Evolutionary conservation across 768 basidiomycete genomes (phyloP), one percentile per base, ranked within the genome.

Genomic region (Dioszegia hungarica): DNA sequence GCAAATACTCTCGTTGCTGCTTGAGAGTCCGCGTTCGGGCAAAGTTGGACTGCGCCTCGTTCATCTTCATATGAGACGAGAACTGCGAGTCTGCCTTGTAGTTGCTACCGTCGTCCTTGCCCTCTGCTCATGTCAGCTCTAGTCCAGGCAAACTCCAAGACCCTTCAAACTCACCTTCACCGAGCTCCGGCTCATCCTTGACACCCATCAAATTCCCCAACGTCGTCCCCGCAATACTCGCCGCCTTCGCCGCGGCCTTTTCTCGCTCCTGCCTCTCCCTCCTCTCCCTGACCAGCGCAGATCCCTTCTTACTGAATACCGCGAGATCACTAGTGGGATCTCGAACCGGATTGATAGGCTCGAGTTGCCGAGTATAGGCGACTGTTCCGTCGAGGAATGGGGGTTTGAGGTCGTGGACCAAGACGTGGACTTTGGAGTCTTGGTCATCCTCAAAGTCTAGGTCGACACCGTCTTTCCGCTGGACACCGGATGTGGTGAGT

Each of bases 141-240:
- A 14, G 2, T 27, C 15, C 10, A 14, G 2, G 48, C 37, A 27
- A 17, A 43, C 28, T 5, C 8, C 37, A 50, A 34, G 25, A 8
- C 15, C 41, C 17, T 20, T 8, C 44, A 27, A 38, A 81, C 88
- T 78, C 77, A 90, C 88, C 89, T 78, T 90, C 89, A 25, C 89
- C 90, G 62, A 89, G 89, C 12, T 88, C 90, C 61, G 91, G 90
- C 64, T 92, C 90, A 61, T 98, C 91, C 75, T 88, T 89, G 19
- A 98, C 90, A 15, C 95, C 95, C 86, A 95, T 90, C 60, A 98
- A 86, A 73, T 99, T 98, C 19, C 95, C 95, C n/a, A 99, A 80
- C 0, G 87, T 81, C 0, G 93, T 97, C 20, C 95, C 95, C 22
- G 90, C 89, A 14, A 98, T 79, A 0, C 87, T 85, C 19, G 94